Evolutionary conservation across 108 stramenopile species (phyloP), one percentile per base, ranked within the genome.

Genomic region (Aurantiochytrium sp.): DNA sequence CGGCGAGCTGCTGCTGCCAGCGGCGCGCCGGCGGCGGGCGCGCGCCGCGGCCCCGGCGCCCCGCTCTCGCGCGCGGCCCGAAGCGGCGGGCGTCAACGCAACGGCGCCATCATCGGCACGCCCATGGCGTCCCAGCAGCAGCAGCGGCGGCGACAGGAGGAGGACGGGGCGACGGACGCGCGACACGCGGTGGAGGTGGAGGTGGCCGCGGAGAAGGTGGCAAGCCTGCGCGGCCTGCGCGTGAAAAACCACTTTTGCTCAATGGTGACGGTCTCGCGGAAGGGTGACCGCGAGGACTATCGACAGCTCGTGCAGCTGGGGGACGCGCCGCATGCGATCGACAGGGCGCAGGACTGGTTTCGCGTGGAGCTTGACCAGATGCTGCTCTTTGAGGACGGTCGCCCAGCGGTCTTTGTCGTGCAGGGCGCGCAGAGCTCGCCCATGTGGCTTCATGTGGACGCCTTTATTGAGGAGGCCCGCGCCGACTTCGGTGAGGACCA

Each of bases 211-310:
- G 24, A 10, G 19, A 19, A 65, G 8, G 1, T 65, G 59, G 24
- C 6, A 27, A 15, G 59, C 27, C 19, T 65, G 59, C 59, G 59
- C 12, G 59, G 59, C 15, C 34, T 65, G 22, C 59, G 59, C 19
- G 34, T 65, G 32, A 65, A 65, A 27, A 65, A 65, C 24, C 59
- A 65, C 59, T 65, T 65, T 65, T 65, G 59, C 59, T 65, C 59
- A 34, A 65, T 65, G 59, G 24, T 65, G 15, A 65, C 59, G 32
- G 34, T 65, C 22, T 65, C 59, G 59, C 15, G 59, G 12, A 30
- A 19, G 19, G 59, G 59, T 19, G 59, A 65, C 19, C 59, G 59
- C 10, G 59, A 65, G 19, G 34, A 27, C 8, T 65, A 24, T 34
- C 8, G 34, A 34, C 59, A 65, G 34, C 32, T 65, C 59, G 59